A percentile compares a stretch with the other conserved stretches of the same genome.
These are phyloP conservation scores for Yarrowia sp. DNA, from an alignment of 805 yeast species.

Conservation along the genomic window DNA sequence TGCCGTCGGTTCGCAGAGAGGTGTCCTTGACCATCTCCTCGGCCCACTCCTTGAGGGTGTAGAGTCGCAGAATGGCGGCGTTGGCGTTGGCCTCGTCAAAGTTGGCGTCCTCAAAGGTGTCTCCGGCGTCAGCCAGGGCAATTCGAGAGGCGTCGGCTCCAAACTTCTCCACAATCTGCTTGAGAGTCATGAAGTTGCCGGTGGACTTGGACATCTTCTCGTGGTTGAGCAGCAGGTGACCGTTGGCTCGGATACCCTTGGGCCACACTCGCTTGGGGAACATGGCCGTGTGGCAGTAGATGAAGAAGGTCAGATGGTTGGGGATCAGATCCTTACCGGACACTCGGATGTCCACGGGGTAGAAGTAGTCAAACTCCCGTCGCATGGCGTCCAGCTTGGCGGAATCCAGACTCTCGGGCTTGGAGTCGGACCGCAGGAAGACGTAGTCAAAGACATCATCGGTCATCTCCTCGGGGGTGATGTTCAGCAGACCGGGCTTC, in stretches of 20 bases:
- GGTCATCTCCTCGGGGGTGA: constrained; percentile 84
- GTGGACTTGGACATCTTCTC: constrained; percentile 98
- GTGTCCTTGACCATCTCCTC: constrained; percentile 70
- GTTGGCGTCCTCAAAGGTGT: constrained; percentile 95
- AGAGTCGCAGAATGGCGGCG: constrained; percentile 94
- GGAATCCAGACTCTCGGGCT: constrained; percentile 63
- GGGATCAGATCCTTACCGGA: constrained; percentile 98
- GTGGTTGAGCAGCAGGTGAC: constrained; percentile 92
- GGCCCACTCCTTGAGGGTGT: constrained; percentile 93
- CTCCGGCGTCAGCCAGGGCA: constrained; percentile 99
- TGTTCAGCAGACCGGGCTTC: constrained; percentile 72
- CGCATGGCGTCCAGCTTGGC: constrained; percentile 75
- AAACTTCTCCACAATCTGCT: constrained; percentile 81
- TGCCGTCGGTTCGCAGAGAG: constrained; percentile 62
- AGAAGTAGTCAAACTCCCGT: constrained; percentile 95
- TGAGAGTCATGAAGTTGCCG: constrained; percentile 93
- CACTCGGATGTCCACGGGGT: constrained; percentile 89
- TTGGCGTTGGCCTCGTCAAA: constrained; percentile 96
- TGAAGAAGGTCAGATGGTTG: constrained; percentile 94
- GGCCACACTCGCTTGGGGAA: constrained; percentile 96
- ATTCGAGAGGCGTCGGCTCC: constrained; percentile 98
- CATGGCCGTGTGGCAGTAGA: constrained; percentile 89
- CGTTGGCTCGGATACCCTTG: constrained; percentile 89
- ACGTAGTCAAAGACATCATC: constrained; percentile 93
- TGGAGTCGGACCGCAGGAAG: constrained; percentile 71